Evolutionary conservation across 1,139 yeast genomes (phyloP), one percentile per base, ranked within the genome.

Genomic region (Chernovozyma aurita): DNA sequence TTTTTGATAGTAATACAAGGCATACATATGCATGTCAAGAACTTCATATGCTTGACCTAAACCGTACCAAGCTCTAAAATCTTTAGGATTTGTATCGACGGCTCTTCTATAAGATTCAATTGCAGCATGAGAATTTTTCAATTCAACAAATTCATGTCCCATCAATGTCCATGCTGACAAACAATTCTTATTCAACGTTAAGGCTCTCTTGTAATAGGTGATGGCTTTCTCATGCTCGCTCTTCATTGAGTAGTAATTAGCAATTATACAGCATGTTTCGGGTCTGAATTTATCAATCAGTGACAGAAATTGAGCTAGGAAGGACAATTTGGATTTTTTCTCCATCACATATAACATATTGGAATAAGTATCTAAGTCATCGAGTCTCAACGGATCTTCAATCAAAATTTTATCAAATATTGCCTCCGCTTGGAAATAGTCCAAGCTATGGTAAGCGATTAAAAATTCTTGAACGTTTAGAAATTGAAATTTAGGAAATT

Each of bases 131-230:
- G 96, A 84, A 59, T 94, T 94, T 52, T 92, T 90, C 48, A 92
- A 70, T 57, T 94, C 98, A 11, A 94, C 95, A 64, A 87, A 94
- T 60, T 94, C 99, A 60, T 94, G 99, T 11, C 99, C 98, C 97
- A 94, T 90, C 41, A 94, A 68, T 0, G 97, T 92, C 97, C 98
- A 94, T 0, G 98, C 97, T 48, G 90, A 80, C 15, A 90, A 66
- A 49, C 95, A 87, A 47, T 79, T 78, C 41, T 86, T 78, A 55
- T 88, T 85, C 39, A 92, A 66, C 0, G 87, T 78, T 29, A 94
- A 64, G 0, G 98, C 98, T 38, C 97, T 70, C 50, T 88, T 84
- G 53, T 90, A 94, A 60, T 88, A 88, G 78, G 84, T 79, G 41
- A 94, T 87, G 0, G 98, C 95, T 59, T 85, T 85, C 55, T 90